Conservation (phyloP, 2,329 filamentous ascomycete species). For the Pyrenochaeta sp. region DNA sequence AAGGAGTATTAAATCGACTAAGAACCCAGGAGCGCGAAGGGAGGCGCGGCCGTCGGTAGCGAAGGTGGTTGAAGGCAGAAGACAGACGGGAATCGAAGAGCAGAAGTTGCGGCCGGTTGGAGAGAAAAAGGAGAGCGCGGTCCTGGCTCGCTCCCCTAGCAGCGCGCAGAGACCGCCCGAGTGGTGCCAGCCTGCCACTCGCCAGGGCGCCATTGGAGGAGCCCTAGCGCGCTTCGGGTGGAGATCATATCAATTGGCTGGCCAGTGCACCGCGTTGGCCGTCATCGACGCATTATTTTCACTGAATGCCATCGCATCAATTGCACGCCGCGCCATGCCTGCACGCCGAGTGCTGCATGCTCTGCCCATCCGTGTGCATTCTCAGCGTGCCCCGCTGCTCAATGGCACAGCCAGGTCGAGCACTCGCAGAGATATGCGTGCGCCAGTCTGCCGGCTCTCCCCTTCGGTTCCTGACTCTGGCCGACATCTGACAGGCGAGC, state of each 20-base stretch:
- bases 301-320: not conserved
- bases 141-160: too few species aligned
- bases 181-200: too few species aligned
- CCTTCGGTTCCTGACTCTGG: conserved; percentile 4
- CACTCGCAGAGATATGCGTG: not conserved
- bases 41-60: conserved; percentile 31
- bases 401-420: too few species aligned
- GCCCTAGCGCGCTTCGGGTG: conserved; percentile 19
- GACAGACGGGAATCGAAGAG: conserved; percentile 15
- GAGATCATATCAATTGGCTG: conserved; percentile 21
- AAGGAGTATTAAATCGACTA: conserved; percentile 39
- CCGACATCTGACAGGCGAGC: conserved; percentile 9
- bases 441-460: too few species aligned
- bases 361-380: too few species aligned
- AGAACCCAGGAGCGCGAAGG: conserved; percentile 25
- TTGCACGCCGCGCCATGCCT: not conserved
- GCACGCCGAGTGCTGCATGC: not conserved
- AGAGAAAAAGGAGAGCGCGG: conserved; percentile 29
- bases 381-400: too few species aligned
- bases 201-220: conserved; percentile 17
- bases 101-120: conserved; percentile 12
- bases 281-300: too few species aligned
- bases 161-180: too few species aligned
- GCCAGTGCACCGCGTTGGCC: conserved; percentile 13
- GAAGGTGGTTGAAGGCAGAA: conserved; percentile 31